Evolutionary conservation across 306 rosid species (phyloP), one percentile per base, ranked within the genome.

Genomic region (Cicer pinnatifidum): DNA sequence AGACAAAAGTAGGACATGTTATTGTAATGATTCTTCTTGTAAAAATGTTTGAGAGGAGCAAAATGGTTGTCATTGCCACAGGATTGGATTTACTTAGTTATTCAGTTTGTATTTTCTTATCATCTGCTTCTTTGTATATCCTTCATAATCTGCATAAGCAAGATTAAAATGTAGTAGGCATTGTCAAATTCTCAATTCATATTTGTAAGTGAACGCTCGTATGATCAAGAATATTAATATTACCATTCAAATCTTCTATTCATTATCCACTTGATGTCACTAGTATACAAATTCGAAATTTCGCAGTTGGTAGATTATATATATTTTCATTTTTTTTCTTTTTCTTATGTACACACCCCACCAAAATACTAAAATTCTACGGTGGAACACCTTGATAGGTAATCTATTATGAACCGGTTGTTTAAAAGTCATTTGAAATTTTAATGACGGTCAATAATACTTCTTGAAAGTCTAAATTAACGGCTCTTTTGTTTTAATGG

Each of bases 21-120:
- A 91, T 91, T 69, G 98, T 94, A 13, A 91, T 94, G 98, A 94
- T 94, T 88, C 95, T 94, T 73, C 85, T 94, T 9, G 97, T 91
- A 8, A 94, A 91, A 85, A 93, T 93, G 98, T 93, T 93, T 75
- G 98, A 94, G 90, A 85, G 98, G 81, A 93, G 97, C 90, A 91
- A 89, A 84, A 89, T 93, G 98, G 98, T 93, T 52, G 54, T 80
- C 33, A 93, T 93, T 45, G 77, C 92, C 48, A 91, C 96, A 4
- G 98, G 96, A 47, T 1, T 84, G 63, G 98, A 94, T 86, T 88
- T 94, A 44, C 88, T 91, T 2, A 85, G 96, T 54, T 94, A 94
- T 64, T 87, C 98, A 13, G 72, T 94, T 9, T 94, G 98, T 75
- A 94, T 94, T 72, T 94, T 94, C 84, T 69, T 94, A 13, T 94